Conservation (phyloP, 164 flowering plant genomes). For the Liriodendron chinense region DNA sequence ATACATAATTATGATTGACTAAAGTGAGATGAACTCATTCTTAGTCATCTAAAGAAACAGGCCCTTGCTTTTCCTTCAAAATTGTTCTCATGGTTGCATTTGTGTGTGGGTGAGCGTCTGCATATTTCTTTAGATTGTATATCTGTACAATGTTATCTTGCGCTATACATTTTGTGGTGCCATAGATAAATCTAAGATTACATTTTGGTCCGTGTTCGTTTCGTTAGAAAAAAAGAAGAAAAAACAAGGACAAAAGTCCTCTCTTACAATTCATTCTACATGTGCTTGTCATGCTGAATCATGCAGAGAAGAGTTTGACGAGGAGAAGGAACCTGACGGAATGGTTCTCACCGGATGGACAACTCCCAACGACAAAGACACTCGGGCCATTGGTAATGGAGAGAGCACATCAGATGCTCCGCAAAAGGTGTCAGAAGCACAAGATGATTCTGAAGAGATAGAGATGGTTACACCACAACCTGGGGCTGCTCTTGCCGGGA, state of each 20-base stretch:
- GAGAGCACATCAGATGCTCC: conserved; percentile 46
- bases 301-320: conserved; percentile 87
- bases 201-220: background rate
- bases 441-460: conserved; percentile 36
- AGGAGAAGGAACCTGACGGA: conserved; percentile 91
- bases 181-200: background rate
- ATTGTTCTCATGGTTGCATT: too few species aligned
- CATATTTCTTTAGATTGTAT: too few species aligned
- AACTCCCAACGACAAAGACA: conserved; percentile 37
- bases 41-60: too few species aligned
- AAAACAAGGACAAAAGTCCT: background rate
- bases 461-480: conserved; percentile 25
- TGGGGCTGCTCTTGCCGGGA: conserved; percentile 25
- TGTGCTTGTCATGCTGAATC: background rate
- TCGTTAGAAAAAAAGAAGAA: background rate
- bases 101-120: too few species aligned
- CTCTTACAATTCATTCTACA: background rate
- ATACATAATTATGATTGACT: too few species aligned
- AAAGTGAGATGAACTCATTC: too few species aligned
- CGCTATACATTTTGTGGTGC: background rate
- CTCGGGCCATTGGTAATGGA: conserved; percentile 35
- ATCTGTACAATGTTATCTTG: too few species aligned
- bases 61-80: too few species aligned
- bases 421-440: conserved; percentile 24
- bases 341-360: conserved; percentile 91